These are phyloP conservation scores for Plasmodium ovale DNA, from an alignment of 169 alveolate species.

Conservation along the genomic window DNA sequence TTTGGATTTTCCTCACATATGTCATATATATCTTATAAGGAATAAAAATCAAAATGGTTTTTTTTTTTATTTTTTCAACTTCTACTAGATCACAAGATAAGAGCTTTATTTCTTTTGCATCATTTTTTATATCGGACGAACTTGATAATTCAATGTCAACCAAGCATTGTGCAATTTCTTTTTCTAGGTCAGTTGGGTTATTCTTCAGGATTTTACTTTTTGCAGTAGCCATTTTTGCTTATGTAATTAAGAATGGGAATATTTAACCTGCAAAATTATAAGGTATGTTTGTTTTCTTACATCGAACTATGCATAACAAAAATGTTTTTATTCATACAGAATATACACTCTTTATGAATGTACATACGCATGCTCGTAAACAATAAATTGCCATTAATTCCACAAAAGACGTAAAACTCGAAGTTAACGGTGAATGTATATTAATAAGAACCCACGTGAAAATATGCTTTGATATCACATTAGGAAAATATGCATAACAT, in stretches of 20 bases:
- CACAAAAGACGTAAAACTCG: too few species aligned
- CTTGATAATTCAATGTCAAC: slow-evolving; percentile 88
- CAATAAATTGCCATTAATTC: too few species aligned
- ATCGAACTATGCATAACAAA: too few species aligned
- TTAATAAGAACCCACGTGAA: too few species aligned
- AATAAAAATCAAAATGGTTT: slow-evolving; percentile 90
- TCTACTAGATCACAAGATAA: slow-evolving; percentile 89
- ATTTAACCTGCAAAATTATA: slow-evolving; percentile 35
- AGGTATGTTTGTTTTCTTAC: slow-evolving; percentile 13
- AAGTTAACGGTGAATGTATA: too few species aligned
- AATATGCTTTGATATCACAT: too few species aligned
- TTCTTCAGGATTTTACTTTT: slow-evolving; percentile 42
- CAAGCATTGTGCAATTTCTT: slow-evolving; percentile 89
- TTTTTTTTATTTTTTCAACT: slow-evolving; percentile 88
- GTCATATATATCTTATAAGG: slow-evolving; percentile 90
- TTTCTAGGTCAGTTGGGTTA: slow-evolving; percentile 85
- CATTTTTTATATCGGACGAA: slow-evolving; percentile 89
- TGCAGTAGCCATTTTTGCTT: slow-evolving; percentile 62
- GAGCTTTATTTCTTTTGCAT: slow-evolving; percentile 86
- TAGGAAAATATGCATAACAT: too few species aligned
- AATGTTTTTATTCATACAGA: too few species aligned
- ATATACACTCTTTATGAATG: too few species aligned
- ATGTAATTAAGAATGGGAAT: too few species aligned
- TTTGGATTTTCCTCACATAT: slow-evolving; percentile 91
- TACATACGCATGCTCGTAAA: too few species aligned